Conservation (phyloP, 768 basidiomycete genomes). For the Gyrodon lividus region DNA sequence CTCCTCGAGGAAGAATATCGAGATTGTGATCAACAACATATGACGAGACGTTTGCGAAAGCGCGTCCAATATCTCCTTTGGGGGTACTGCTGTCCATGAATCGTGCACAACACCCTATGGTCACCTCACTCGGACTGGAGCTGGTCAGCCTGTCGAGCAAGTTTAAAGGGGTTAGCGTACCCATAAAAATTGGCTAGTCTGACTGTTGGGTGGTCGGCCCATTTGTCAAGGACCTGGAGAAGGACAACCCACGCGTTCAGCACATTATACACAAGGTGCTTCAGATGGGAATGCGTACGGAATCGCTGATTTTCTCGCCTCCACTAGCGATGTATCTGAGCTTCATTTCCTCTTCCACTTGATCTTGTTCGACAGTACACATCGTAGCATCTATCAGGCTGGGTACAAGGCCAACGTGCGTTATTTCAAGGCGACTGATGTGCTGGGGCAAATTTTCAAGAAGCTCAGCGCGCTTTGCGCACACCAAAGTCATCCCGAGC, state of each 20-base stretch:
- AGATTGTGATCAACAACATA: slow-evolving; percentile 45
- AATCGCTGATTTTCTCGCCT: slow-evolving; percentile 53
- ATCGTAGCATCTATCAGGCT: slow-evolving; percentile 53
- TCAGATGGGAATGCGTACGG: slow-evolving; percentile 32
- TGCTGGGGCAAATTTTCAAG: slow-evolving; percentile 45
- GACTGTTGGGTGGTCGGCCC: slow-evolving; percentile 45
- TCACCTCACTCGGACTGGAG: slow-evolving; percentile 46
- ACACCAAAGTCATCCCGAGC: slow-evolving; percentile 45
- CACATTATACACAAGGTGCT: background rate
- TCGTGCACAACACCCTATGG: slow-evolving; percentile 50
- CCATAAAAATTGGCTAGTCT: slow-evolving; percentile 52
- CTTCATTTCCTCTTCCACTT: slow-evolving; percentile 30
- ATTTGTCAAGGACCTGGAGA: slow-evolving; percentile 41
- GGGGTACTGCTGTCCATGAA: slow-evolving; percentile 40
- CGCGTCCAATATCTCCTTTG: slow-evolving; percentile 43
- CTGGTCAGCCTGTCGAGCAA: background rate
- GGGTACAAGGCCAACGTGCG: slow-evolving; percentile 52
- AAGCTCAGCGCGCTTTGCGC: slow-evolving; percentile 37
- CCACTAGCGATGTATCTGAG: slow-evolving; percentile 48
- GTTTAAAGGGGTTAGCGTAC: slow-evolving; percentile 12
- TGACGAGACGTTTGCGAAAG: slow-evolving; percentile 35
- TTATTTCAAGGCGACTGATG: slow-evolving; percentile 40
- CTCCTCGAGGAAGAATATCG: slow-evolving; percentile 43
- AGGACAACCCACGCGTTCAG: background rate
- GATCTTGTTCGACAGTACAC: slow-evolving; percentile 26